phyloP scores from a whole-genome alignment of 108 stramenopile species.

The Nitzschia palea region DNA sequence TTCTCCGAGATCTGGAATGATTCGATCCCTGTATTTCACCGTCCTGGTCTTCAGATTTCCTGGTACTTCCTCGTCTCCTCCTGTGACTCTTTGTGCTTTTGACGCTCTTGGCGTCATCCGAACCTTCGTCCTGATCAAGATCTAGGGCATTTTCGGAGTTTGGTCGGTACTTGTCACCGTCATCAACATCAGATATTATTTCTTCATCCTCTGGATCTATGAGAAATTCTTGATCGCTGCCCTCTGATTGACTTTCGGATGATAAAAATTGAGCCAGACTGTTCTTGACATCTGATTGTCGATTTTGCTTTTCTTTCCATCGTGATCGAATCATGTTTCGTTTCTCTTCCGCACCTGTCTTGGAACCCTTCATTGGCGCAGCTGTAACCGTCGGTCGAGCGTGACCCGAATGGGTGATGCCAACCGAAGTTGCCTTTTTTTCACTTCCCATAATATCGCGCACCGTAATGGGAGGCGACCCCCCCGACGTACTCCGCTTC shows the following conservation, averaged over 20 bases:
- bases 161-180: background rate
- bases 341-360: slow-evolving; percentile 7
- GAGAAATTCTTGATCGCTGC: background rate
- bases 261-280: slow-evolving; percentile 15
- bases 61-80: background rate
- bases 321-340: slow-evolving; percentile 1
- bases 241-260: background rate
- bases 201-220: slow-evolving; percentile 9
- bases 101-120: slow-evolving; percentile 8
- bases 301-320: slow-evolving; percentile 7
- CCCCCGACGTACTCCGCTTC: slow-evolving; percentile 8
- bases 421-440: slow-evolving; percentile 11
- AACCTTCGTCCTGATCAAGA: background rate
- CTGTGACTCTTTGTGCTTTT: slow-evolving; percentile 12
- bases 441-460: slow-evolving; percentile 22
- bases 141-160: background rate
- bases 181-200: slow-evolving; percentile 5
- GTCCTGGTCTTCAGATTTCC: background rate
- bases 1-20: slow-evolving; percentile 2
- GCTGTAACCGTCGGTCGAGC: background rate
- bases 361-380: background rate
- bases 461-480: slow-evolving; percentile 4
- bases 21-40: background rate
- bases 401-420: background rate
- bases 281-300: slow-evolving; percentile 10